A percentile compares a stretch with the other conserved stretches of the same genome.
Evolutionary conservation across 768 basidiomycete species (phyloP).

Genomic region (Panellus pusillus): DNA sequence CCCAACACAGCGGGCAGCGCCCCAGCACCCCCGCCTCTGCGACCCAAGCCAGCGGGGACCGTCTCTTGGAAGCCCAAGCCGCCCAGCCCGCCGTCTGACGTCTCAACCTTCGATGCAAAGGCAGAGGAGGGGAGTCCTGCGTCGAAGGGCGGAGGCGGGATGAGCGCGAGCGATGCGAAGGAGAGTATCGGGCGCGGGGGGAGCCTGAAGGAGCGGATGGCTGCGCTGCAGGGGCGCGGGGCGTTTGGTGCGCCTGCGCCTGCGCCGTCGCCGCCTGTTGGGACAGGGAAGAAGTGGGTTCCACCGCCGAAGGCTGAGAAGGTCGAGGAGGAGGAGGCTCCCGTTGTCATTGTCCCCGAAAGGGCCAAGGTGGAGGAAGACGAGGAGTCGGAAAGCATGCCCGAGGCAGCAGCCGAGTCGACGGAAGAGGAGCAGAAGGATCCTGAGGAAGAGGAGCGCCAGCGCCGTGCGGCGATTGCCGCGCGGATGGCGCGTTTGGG

Average conservation of each 20-base stretch:
- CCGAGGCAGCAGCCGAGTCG: conserved; percentile 56
- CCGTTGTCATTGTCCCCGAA: conserved; percentile 83
- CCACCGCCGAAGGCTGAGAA: conserved; percentile 52
- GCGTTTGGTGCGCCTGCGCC: conserved; percentile 70
- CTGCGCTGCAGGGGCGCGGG: conserved; percentile 82
- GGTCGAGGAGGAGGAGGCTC: conserved; percentile 50
- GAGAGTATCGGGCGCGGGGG: conserved; percentile 76
- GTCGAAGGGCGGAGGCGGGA: conserved; percentile 39
- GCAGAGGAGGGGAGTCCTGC: conserved; percentile 22
- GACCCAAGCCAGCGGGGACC: conserved; percentile 62
- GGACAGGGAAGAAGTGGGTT: conserved; percentile 82
- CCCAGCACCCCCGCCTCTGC: conserved; percentile 49
- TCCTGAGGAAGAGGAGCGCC: conserved; percentile 71
- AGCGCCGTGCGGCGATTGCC: conserved; percentile 83
- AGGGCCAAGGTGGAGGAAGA: conserved; percentile 68
- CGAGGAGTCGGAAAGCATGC: conserved; percentile 56
- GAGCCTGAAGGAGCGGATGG: conserved; percentile 93
- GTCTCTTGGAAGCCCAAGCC: conserved; percentile 73
- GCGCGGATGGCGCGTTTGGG: conserved; percentile 93
- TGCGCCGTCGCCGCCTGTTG: conserved; percentile 57
- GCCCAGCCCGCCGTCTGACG: conserved; percentile 49
- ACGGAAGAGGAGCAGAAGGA: conserved; percentile 35
- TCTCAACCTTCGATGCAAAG: conserved; percentile 16
- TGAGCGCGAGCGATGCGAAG: conserved; percentile 87
- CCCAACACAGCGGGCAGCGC: conserved; percentile 43